Percentiles rank a stretch among this genome's conserved stretches.
Evolutionary conservation across 805 yeast genomes (phyloP).

Genomic region (Saturnispora hagleri): DNA sequence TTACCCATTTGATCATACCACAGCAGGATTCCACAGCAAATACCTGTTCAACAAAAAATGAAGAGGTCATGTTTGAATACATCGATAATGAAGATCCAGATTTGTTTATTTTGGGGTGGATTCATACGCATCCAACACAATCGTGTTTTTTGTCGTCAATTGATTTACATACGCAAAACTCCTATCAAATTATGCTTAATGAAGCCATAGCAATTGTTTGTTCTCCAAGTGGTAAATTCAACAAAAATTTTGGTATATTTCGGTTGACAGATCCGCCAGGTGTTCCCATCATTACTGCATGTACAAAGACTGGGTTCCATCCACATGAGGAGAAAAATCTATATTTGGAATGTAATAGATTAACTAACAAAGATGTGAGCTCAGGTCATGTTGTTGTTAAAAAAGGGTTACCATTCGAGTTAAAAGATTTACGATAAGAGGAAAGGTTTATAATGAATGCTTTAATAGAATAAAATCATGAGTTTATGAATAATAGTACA

Average conservation of each 20-base stretch:
- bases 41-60: conserved; percentile 54
- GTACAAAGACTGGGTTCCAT: conserved; percentile 46
- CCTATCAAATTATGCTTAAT: conserved; percentile 61
- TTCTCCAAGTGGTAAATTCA: conserved; percentile 37
- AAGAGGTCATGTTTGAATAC: conserved; percentile 46
- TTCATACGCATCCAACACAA: conserved; percentile 68
- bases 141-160: conserved; percentile 60
- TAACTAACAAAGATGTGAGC: conserved; percentile 20
- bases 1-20: conserved; percentile 54
- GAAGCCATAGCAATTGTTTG: conserved; percentile 64
- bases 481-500: not conserved
- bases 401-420: conserved; percentile 37
- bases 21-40: conserved; percentile 54
- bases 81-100: conserved; percentile 40
- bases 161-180: conserved; percentile 59
- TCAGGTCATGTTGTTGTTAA: conserved; percentile 43
- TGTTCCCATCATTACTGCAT: conserved; percentile 42
- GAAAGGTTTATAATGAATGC: not conserved
- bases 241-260: conserved; percentile 46
- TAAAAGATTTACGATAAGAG: conserved; percentile 38
- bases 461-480: not conserved
- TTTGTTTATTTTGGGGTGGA: conserved; percentile 63
- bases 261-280: conserved; percentile 62
- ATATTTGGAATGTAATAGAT: conserved; percentile 38
- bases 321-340: conserved; percentile 47